phyloP scores from a whole-genome alignment of 169 alveolate species.

The Theileria parva region DNA sequence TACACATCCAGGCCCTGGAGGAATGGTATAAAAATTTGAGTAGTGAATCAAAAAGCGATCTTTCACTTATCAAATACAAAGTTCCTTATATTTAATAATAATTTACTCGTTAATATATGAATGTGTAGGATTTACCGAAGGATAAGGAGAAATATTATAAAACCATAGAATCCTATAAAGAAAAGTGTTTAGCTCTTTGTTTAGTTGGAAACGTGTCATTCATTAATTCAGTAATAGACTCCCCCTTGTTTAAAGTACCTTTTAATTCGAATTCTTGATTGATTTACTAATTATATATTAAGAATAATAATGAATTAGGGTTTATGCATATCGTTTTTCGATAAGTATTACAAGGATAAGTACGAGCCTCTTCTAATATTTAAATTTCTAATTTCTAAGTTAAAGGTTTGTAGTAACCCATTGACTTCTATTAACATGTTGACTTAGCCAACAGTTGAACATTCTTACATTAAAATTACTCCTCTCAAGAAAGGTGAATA shows the following conservation, averaged over 20 bases:
- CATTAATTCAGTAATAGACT: constrained; percentile 39
- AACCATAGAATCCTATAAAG: constrained; percentile 15
- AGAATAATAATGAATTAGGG: constrained; percentile 14
- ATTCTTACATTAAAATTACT: background rate
- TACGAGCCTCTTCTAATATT: constrained; percentile 37
- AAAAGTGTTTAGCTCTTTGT: constrained; percentile 18
- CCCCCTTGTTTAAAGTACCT: constrained; percentile 24
- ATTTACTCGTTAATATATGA: too few species aligned
- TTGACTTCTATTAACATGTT: background rate
- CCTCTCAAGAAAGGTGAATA: constrained; percentile 28
- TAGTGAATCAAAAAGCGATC: background rate
- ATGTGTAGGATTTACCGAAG: background rate
- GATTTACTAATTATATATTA: background rate
- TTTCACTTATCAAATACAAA: background rate
- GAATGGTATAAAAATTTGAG: background rate
- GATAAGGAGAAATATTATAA: background rate
- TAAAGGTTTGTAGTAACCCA: constrained; percentile 23
- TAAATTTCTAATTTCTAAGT: constrained; percentile 16
- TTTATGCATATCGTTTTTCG: constrained; percentile 33
- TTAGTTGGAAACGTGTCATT: constrained; percentile 32
- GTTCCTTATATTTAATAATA: background rate
- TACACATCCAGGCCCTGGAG: background rate
- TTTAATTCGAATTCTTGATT: too few species aligned
- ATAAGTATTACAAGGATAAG: constrained; percentile 29
- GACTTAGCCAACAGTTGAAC: background rate